Base-by-base conservation (phyloP, 2,329 filamentous ascomycete species). In the Calonectria naviculata region DNA sequence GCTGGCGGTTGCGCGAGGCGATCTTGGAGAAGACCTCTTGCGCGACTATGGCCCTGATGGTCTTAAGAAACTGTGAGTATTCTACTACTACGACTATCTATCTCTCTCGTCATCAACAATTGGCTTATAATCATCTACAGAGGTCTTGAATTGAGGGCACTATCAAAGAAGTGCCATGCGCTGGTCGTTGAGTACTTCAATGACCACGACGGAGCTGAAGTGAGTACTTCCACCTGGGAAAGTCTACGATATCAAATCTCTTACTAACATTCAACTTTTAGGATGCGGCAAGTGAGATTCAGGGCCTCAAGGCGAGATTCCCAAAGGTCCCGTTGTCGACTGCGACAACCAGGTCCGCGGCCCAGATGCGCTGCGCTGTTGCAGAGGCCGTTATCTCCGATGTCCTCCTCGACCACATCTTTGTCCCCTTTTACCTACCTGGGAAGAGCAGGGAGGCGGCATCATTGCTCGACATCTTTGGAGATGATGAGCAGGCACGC, bases 341-440 rank as follows among this genome's bases (percentile, higher is more conserved):
- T 0, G 70, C 73, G 24, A 76, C 71, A 10, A 77, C 71, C 58
- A 72, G 65, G 29, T 65, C 75, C 0, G 76, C 80, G 0, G 73
- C 74, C 0, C 77, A 77, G 9, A 77, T 81, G 66, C 77, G 80
- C 28, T 80, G 80, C 29, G 78, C 80, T 1, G 73, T 75, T 6
- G 80, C 79, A n/a, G 78, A 81, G 8, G 74, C 74, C 4, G 71
- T 81, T 21, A 67, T 81, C 1, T 73, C 75, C 36, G 74, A 77
- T 21, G 69, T 71, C 1, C 72, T 81, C 9, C 71, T 74, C 9
- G 54, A 68, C 0, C 77, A 79, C 47, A 74, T 81, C n/a, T 80
- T 81, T 56, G 73, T 76, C 8, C 78, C 79, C 2, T 79, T 81
- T n/a, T 80, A 80, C 56, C 69, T 81, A 3, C 65, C 75, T 0